phyloP scores from a whole-genome alignment of 1,284 basidiomycete genomes.

The Tilletia horrida region DNA sequence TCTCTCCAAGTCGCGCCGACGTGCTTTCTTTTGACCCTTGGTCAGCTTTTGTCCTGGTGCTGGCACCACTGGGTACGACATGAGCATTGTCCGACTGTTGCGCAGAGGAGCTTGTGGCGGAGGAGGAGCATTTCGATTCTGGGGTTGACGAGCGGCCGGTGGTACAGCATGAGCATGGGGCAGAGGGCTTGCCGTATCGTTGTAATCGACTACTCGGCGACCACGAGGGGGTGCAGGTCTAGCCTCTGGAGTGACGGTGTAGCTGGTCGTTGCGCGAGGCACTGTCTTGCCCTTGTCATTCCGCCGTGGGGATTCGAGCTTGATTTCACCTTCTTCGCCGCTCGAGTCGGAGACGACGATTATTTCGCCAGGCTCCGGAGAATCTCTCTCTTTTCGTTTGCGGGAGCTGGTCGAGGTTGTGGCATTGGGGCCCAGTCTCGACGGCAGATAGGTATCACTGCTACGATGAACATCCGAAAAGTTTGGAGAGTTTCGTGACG shows the following conservation, averaged over 20 bases:
- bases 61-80: neutral
- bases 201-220: slow-evolving; percentile 1
- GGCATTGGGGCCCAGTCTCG: too few relatives aligned
- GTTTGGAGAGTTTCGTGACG: too few relatives aligned
- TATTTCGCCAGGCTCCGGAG: neutral
- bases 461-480: too few relatives aligned
- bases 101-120: neutral
- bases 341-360: slow-evolving; percentile 6
- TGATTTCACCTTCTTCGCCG: neutral
- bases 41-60: slow-evolving; percentile 9
- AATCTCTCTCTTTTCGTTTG: slow-evolving; percentile 1
- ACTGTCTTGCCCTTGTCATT: neutral
- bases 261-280: neutral
- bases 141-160: neutral
- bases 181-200: neutral
- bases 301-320: neutral
- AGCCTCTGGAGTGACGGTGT: neutral
- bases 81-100: neutral
- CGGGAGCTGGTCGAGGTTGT: neutral
- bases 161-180: neutral
- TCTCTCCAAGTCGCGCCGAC: neutral
- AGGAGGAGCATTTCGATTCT: neutral
- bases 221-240: neutral
- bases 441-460: too few relatives aligned
- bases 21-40: slow-evolving; percentile 15